These are phyloP conservation scores for Pistacia vera DNA, from an alignment of 345 rosid species.

Conservation along the genomic window DNA sequence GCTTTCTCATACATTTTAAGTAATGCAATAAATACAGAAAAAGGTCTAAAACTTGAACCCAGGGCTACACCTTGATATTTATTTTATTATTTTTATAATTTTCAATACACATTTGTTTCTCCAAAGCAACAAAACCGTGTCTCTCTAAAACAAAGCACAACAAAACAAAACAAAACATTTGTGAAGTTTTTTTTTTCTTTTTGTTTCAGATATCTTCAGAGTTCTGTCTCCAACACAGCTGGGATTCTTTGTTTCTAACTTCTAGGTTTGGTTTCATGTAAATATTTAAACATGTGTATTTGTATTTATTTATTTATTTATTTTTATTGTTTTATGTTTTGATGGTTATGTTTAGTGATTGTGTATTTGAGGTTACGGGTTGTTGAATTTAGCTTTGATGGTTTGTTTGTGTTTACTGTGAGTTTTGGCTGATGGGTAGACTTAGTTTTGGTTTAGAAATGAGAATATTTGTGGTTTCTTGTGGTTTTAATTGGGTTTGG, in stretches of 20 bases:
- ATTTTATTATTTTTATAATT: neutral
- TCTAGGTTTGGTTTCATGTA: neutral
- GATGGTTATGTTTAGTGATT: conserved; percentile 12
- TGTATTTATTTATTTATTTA: neutral
- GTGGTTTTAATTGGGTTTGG: neutral
- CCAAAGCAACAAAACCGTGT: conserved; percentile 11
- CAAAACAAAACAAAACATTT: neutral
- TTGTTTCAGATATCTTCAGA: conserved; percentile 2
- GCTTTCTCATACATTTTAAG: neutral
- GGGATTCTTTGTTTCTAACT: conserved; percentile 16
- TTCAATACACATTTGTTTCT: conserved; percentile 4
- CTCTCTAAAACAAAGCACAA: neutral
- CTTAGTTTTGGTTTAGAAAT: conserved; percentile 5
- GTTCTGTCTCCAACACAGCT: conserved; percentile 19
- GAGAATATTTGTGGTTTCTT: neutral
- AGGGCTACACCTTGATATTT: neutral
- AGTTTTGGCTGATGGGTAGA: conserved; percentile 2
- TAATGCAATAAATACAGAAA: neutral
- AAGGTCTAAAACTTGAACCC: conserved; percentile 20
- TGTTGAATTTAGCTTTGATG: conserved; percentile 9
- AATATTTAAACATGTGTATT: neutral
- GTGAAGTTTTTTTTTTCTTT: neutral
- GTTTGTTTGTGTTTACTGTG: conserved; percentile 4
- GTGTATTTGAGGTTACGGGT: conserved; percentile 1
- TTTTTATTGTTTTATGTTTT: neutral